Conservation (phyloP, 2,329 filamentous ascomycete species). For the Dothistroma septosporum region DNA sequence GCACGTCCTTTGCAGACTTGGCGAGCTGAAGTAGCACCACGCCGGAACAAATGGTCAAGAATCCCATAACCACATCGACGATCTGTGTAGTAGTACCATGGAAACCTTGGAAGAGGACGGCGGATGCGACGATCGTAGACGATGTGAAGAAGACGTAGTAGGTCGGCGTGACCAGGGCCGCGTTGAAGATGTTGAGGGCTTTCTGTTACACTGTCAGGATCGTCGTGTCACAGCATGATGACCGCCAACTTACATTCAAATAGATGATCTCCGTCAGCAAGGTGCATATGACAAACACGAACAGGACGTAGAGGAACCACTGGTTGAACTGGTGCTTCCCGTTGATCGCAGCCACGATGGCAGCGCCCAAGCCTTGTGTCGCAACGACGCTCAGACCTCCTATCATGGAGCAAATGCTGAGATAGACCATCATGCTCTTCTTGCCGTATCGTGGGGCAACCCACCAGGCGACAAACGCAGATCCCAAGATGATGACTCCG, state of each 20-base stretch:
- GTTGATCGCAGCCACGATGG: constrained; percentile 79
- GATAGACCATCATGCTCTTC: constrained; percentile 95
- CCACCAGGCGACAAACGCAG: constrained; percentile 69
- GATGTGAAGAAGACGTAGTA: constrained; percentile 99
- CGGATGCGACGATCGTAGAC: constrained; percentile 88
- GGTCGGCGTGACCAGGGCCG: constrained; percentile 91
- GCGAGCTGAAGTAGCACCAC: constrained; percentile 93
- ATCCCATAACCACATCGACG: constrained; percentile 85
- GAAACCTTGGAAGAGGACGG: constrained; percentile 89
- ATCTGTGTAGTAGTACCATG: constrained; percentile 79
- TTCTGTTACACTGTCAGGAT: constrained; percentile 59
- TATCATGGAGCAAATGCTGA: constrained; percentile 92
- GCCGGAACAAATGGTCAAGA: constrained; percentile 87
- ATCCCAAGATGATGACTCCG: constrained; percentile 74
- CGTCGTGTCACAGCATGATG: not conserved
- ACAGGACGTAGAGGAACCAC: constrained; percentile 90
- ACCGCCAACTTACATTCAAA: constrained; percentile 67
- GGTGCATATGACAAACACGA: constrained; percentile 87
- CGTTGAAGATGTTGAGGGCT: constrained; percentile 96
- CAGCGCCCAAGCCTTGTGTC: constrained; percentile 86
- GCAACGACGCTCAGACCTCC: constrained; percentile 92
- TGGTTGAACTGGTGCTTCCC: constrained; percentile 89
- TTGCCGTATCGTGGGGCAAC: constrained; percentile 85
- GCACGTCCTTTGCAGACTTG: constrained; percentile 95
- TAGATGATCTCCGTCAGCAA: constrained; percentile 91